These are phyloP conservation scores for Diaporthe caulivora DNA, from an alignment of 2,329 filamentous ascomycete genomes.

Conservation along the genomic window DNA sequence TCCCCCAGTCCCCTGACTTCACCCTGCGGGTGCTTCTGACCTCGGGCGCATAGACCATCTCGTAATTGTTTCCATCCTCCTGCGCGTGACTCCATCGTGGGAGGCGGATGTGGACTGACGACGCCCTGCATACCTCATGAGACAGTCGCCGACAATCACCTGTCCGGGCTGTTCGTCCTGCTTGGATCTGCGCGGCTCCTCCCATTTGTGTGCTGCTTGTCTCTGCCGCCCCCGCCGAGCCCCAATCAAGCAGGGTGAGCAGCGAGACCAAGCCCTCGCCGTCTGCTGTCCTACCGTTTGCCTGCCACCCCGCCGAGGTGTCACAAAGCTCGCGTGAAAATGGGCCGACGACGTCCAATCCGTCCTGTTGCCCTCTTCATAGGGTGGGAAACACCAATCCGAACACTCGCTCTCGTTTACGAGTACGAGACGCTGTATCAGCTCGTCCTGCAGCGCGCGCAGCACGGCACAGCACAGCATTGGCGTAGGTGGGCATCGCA, in stretches of 20 bases:
- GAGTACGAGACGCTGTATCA: background rate
- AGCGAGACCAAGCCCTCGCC: background rate
- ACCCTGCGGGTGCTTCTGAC: slow-evolving; percentile 18
- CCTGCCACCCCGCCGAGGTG: background rate
- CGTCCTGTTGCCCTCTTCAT: background rate
- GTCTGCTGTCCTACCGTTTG: background rate
- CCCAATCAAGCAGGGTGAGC: background rate
- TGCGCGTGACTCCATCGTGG: slow-evolving; percentile 16
- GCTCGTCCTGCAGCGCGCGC: background rate
- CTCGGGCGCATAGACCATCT: slow-evolving; percentile 18
- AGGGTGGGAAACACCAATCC: too few relatives aligned
- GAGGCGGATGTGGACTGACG: slow-evolving; percentile 21
- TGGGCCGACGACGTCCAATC: background rate
- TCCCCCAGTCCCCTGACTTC: slow-evolving; percentile 11
- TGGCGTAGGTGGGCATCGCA: background rate
- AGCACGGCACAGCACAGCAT: background rate
- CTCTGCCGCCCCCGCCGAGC: background rate
- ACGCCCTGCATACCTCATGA: slow-evolving; percentile 4
- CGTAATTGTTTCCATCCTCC: slow-evolving; percentile 10
- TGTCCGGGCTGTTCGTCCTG: background rate
- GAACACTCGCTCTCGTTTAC: background rate
- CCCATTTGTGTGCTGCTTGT: background rate
- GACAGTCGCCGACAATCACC: slow-evolving; percentile 21
- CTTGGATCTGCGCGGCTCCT: background rate
- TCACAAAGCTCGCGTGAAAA: slow-evolving; percentile 8